Evolutionary conservation across 352 stramenopile species (phyloP), one percentile per base, ranked within the genome.

Genomic region (Pythium periplocum): DNA sequence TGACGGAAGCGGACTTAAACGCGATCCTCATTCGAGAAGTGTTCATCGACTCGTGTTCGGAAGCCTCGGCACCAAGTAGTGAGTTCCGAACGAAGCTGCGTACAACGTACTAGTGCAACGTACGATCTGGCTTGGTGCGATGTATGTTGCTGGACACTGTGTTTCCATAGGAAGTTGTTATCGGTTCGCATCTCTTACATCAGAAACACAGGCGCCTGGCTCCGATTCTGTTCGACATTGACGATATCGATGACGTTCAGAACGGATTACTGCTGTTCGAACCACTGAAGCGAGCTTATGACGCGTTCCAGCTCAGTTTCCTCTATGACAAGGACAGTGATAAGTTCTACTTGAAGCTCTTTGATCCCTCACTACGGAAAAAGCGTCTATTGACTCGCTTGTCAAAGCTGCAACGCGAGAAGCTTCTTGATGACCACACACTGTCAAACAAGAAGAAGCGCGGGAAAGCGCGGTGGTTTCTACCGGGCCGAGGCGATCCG

Each of bases 211-310:
- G 38, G 12, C 12, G 12, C 12, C 38, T 42, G 38, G 7, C 38
- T 8, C 38, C 12, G 7, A 12, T 42, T 8, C 7, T 42, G 38
- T 8, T 42, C 7, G 7, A 42, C 7, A 42, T 42, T 12, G 7
- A 12, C 10, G 57, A 59, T 42, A 64, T 60, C 31, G 40, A 56
- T 34, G 51, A 57, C 41, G 50, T 45, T 36, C 33, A 30, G 34
- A 65, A 64, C 35, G 57, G 57, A 2, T 39, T 64, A 51, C 33
- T 64, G 51, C 49, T 63, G 12, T 63, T 63, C 30, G 11, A 63
- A 39, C 56, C 49, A 36, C 30, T 63, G 43, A 44, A 63, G 31
- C 17, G 48, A 5, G 56, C 56, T 37, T 37, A 54, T 7, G 56
- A 63, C 32, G 48, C 44, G 12, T 63, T 57, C n/a, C 30, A 58